A percentile compares a stretch with the other conserved stretches of the same genome.
These are phyloP conservation scores for Boletus pseudo-olivaceus DNA, from an alignment of 768 basidiomycete genomes.

Conservation along the genomic window DNA sequence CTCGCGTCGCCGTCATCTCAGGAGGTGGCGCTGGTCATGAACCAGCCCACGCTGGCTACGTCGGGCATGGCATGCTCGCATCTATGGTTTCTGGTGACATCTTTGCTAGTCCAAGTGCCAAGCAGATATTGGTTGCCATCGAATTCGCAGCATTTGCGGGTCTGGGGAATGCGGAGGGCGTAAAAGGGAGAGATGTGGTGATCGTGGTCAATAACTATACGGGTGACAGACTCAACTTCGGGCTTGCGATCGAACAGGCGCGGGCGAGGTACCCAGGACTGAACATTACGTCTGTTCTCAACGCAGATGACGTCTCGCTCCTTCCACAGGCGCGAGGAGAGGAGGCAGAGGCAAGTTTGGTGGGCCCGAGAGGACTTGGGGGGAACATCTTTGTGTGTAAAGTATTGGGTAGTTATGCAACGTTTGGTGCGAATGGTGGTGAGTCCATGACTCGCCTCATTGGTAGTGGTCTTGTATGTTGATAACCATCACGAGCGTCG, in stretches of 20 bases:
- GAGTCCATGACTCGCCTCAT: constrained; percentile 17
- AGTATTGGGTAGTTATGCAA: constrained; percentile 47
- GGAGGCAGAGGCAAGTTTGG: constrained; percentile 25
- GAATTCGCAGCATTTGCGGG: constrained; percentile 40
- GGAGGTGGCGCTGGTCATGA: constrained; percentile 59
- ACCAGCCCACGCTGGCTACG: constrained; percentile 56
- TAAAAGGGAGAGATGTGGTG: constrained; percentile 20
- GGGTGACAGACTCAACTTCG: constrained; percentile 58
- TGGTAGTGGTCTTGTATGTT: constrained; percentile 4
- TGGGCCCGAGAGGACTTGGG: constrained; percentile 48
- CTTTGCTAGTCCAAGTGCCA: constrained; percentile 61
- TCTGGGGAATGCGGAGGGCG: constrained; percentile 10
- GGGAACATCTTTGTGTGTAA: constrained; percentile 54
- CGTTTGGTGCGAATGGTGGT: constrained; percentile 35
- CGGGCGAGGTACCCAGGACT: constrained; percentile 31
- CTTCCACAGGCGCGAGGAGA: constrained; percentile 15
- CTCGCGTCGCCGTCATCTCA: constrained; percentile 40
- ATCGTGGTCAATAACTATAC: constrained; percentile 50
- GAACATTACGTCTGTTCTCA: constrained; percentile 44
- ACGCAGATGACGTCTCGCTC: constrained; percentile 56
- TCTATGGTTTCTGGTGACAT: constrained; percentile 60
- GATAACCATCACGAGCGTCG: not conserved
- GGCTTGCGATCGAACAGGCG: constrained; percentile 53
- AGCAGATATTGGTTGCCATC: constrained; percentile 50
- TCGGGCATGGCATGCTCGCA: constrained; percentile 52